phyloP scores from a whole-genome alignment of 2,329 filamentous ascomycete genomes.

The Fragosphaeria purpurea region DNA sequence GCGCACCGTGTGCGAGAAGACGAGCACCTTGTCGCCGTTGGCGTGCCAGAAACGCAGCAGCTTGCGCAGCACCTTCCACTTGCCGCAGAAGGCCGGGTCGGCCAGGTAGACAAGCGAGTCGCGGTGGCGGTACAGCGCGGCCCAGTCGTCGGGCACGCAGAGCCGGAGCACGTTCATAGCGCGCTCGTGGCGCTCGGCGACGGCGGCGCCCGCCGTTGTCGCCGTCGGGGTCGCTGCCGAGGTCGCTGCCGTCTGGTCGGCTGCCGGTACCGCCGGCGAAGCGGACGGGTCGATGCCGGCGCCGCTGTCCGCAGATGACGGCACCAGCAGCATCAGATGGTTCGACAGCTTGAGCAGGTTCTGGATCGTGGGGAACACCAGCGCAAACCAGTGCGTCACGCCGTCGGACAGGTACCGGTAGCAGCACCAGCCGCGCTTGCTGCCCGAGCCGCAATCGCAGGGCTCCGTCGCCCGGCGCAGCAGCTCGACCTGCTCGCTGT shows the following conservation, averaged over 20 bases:
- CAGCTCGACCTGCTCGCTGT: slow-evolving; percentile 56
- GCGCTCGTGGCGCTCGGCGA: slow-evolving; percentile 59
- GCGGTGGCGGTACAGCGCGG: slow-evolving; percentile 59
- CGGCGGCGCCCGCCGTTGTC: not conserved
- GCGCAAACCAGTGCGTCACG: slow-evolving; percentile 48
- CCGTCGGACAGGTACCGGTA: slow-evolving; percentile 38
- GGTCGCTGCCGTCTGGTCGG: not conserved
- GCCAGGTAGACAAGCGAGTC: slow-evolving; percentile 74
- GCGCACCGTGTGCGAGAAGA: slow-evolving; percentile 88
- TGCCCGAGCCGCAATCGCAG: slow-evolving; percentile 61
- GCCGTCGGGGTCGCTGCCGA: not conserved
- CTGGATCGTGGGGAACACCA: slow-evolving; percentile 77
- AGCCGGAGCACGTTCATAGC: slow-evolving; percentile 65
- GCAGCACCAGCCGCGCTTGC: slow-evolving; percentile 76
- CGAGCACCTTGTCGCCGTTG: slow-evolving; percentile 85
- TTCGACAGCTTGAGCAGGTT: slow-evolving; percentile 83
- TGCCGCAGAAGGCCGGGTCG: slow-evolving; percentile 87
- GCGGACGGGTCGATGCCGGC: slow-evolving; percentile 15
- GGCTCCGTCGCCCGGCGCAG: slow-evolving; percentile 57
- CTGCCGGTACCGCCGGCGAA: not conserved
- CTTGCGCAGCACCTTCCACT: slow-evolving; percentile 87
- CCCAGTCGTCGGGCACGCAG: slow-evolving; percentile 67
- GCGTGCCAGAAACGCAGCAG: slow-evolving; percentile 82
- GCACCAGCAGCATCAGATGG: slow-evolving; percentile 82
- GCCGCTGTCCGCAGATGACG: slow-evolving; percentile 47